Base-by-base conservation (phyloP, 179 eudicot species). In the Spergularia azorica region DNA sequence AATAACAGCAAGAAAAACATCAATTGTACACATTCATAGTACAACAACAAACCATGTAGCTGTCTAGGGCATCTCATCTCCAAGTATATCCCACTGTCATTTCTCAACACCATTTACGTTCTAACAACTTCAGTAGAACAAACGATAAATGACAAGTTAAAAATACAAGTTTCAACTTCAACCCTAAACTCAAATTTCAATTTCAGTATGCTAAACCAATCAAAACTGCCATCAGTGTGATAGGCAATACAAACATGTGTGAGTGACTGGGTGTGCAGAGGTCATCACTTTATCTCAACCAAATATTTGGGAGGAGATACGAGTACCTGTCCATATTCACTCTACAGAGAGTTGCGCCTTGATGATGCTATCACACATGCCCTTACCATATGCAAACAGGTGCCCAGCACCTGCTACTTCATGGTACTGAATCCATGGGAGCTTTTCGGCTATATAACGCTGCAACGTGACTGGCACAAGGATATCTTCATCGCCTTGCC, bases 401-500 rank as follows among this genome's bases (percentile, higher is more conserved):
- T 86, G 89, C 10, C 89, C 89, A 41, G 85, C 81, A 20, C 89
- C 89, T 6, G 81, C 72, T 50, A 86, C 4, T 71, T 83, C 89
- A 46, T 86, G 89, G 71, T 83, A 86, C 17, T 79, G 82, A 76
- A 86, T 77, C 89, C 89, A 86, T 46, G 89, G 84, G n/a, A 81
- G 89, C 58, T 83, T 77, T 71, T 81, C 61, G 43, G 69, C 85
- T 61, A 86, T 79, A 77, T 74, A 76, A 54, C 85, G 89, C 62
- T 86, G 86, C 75, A 82, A 58, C 6, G 12, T 51, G 54, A 71
- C 88, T 26, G 88, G 87, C 60, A 83, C 87, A n/a, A 87, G 85
- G 63, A 50, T 43, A 63, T 87, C 90, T 75, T 87, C 90, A 65
- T 83, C 87, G n/a, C 88, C 90, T 63, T 85, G 88, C 90, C 90